These are phyloP conservation scores for Peterozyma toletana DNA, from an alignment of 805 yeast species.

Conservation along the genomic window DNA sequence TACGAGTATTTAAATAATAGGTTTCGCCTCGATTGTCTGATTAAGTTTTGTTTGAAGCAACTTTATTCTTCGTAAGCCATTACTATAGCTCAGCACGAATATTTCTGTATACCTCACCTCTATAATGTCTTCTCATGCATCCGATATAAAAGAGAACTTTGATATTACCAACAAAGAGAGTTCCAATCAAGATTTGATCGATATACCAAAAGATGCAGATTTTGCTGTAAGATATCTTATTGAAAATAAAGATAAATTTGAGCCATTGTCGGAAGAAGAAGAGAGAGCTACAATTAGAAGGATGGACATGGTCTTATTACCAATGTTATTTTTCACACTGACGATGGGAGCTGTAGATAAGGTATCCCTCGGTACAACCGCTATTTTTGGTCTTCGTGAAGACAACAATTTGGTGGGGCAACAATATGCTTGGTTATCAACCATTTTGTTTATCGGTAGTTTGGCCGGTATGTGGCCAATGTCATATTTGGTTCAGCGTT, in stretches of 20 bases:
- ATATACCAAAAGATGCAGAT: too few species aligned
- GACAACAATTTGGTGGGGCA: conserved; percentile 27
- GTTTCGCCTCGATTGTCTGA: too few species aligned
- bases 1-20: too few species aligned
- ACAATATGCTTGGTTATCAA: conserved; percentile 30
- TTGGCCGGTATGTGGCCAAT: conserved; percentile 31
- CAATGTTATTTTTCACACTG: conserved; percentile 26
- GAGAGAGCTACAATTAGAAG: conserved; percentile 26
- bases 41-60: too few species aligned
- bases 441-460: conserved; percentile 34
- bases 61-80: too few species aligned
- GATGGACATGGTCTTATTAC: conserved; percentile 29
- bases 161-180: too few species aligned
- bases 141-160: too few species aligned
- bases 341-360: conserved; percentile 31
- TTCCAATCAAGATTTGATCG: too few species aligned
- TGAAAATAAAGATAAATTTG: conserved; percentile 16
- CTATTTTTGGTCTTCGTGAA: conserved; percentile 27
- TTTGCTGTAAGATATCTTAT: conserved; percentile 18
- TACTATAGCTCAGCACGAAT: too few species aligned
- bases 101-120: too few species aligned
- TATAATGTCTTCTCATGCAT: too few species aligned
- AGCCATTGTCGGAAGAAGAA: conserved; percentile 19
- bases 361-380: conserved; percentile 26
- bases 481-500: conserved; percentile 19